Evolutionary conservation across 305 asterid species (phyloP).

Genomic region (Caryopteris hybrid): DNA sequence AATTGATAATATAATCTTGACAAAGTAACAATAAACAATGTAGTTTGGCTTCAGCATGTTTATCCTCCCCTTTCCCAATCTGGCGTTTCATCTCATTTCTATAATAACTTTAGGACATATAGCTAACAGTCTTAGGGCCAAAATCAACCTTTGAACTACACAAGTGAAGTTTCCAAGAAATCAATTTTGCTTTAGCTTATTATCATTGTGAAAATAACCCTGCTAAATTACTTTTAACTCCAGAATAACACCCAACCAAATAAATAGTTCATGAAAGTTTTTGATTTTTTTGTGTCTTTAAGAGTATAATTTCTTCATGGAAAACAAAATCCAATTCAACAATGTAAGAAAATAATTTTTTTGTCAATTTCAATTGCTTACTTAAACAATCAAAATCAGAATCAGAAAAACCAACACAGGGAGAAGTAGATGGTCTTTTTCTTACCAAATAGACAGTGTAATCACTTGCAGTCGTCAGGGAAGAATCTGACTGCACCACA

Average conservation of each 20-base stretch:
- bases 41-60: neutral
- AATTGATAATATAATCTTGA: neutral
- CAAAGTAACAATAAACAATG: neutral
- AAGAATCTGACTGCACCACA: slow-evolving; percentile 30
- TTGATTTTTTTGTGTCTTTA: neutral
- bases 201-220: neutral
- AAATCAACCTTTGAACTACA: neutral
- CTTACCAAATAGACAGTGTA: slow-evolving; percentile 46
- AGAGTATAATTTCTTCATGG: neutral
- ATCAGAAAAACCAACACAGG: neutral
- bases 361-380: neutral
- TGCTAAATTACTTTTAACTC: neutral
- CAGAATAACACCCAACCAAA: neutral
- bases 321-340: neutral
- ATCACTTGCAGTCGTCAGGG: slow-evolving; percentile 24
- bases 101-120: neutral
- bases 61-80: neutral
- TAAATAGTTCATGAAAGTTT: neutral
- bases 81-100: neutral
- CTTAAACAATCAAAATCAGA: neutral
- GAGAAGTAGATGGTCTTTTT: neutral
- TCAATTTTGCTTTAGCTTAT: neutral
- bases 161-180: neutral
- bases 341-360: neutral
- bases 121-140: neutral